phyloP scores from a whole-genome alignment of 345 rosid genomes.

The Atalantia buxifolia region DNA sequence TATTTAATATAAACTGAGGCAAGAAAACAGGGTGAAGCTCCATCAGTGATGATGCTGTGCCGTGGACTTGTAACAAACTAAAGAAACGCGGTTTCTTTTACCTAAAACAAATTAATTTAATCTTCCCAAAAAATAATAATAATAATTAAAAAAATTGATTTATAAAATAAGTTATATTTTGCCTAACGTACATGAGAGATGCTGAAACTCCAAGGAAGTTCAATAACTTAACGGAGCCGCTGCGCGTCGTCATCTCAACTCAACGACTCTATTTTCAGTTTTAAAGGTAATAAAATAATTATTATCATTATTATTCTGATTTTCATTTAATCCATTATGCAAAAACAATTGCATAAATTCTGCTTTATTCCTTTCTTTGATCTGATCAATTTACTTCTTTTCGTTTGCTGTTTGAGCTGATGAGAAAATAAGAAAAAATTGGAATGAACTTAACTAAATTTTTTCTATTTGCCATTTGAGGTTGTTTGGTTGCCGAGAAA shows the following conservation, averaged over 20 bases:
- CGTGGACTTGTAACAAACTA: not conserved
- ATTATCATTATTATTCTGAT: slow-evolving; percentile 14
- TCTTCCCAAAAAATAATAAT: not conserved
- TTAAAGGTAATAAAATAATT: slow-evolving; percentile 7
- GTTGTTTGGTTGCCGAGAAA: not conserved
- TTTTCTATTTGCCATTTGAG: not conserved
- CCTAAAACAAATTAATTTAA: not conserved
- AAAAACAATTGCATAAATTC: not conserved
- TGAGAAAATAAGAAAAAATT: not conserved
- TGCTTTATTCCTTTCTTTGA: not conserved
- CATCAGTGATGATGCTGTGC: not conserved
- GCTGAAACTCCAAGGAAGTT: slow-evolving; percentile 13
- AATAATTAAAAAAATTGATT: not conserved
- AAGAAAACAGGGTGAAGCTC: not conserved
- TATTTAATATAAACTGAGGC: not conserved
- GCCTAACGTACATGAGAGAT: not conserved
- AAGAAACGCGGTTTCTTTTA: not conserved
- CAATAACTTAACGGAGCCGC: slow-evolving; percentile 5
- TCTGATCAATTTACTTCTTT: slow-evolving; percentile 9
- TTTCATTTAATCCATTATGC: slow-evolving; percentile 10
- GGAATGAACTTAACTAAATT: not conserved
- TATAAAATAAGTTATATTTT: too few species aligned
- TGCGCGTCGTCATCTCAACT: slow-evolving; percentile 11
- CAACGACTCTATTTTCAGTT: slow-evolving; percentile 3
- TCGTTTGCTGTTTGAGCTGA: not conserved